phyloP scores from a whole-genome alignment of 2,329 filamentous ascomycete species.

The Claviceps cyperi region DNA sequence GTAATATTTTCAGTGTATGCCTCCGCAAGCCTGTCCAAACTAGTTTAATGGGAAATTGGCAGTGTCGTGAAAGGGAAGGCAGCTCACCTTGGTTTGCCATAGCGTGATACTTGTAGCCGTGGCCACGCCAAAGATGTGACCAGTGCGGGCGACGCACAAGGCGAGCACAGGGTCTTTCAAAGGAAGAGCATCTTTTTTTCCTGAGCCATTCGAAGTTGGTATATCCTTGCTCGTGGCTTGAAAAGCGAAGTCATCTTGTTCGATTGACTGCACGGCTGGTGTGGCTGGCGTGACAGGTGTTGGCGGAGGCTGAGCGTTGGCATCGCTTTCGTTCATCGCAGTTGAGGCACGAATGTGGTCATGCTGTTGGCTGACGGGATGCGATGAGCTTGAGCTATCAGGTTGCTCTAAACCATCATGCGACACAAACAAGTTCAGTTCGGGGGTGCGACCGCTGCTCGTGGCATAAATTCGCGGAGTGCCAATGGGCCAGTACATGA shows the following conservation, averaged over 20 bases:
- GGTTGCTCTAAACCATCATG: slow-evolving; percentile 42
- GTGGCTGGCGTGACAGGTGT: slow-evolving; percentile 42
- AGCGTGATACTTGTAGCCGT: slow-evolving; percentile 76
- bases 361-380: slow-evolving; percentile 4
- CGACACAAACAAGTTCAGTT: slow-evolving; percentile 36
- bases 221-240: slow-evolving; percentile 9
- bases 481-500: slow-evolving; percentile 87
- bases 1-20: not conserved
- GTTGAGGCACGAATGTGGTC: slow-evolving; percentile 13
- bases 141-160: slow-evolving; percentile 61
- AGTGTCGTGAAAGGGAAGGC: not conserved
- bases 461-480: slow-evolving; percentile 73
- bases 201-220: slow-evolving; percentile 12
- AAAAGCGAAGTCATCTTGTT: slow-evolving; percentile 31
- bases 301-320: slow-evolving; percentile 20
- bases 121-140: slow-evolving; percentile 75
- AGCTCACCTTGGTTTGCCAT: slow-evolving; percentile 87
- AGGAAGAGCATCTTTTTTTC: slow-evolving; percentile 22
- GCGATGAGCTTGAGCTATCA: slow-evolving; percentile 14
- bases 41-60: not conserved
- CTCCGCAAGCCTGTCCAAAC: too few species aligned
- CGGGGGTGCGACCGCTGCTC: slow-evolving; percentile 46
- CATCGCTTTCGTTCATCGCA: slow-evolving; percentile 18
- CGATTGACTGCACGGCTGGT: slow-evolving; percentile 43
- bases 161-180: slow-evolving; percentile 55